Evolutionary conservation across 495 filamentous ascomycete species (phyloP), one percentile per base, ranked within the genome.

Genomic region (Neurospora sp.): DNA sequence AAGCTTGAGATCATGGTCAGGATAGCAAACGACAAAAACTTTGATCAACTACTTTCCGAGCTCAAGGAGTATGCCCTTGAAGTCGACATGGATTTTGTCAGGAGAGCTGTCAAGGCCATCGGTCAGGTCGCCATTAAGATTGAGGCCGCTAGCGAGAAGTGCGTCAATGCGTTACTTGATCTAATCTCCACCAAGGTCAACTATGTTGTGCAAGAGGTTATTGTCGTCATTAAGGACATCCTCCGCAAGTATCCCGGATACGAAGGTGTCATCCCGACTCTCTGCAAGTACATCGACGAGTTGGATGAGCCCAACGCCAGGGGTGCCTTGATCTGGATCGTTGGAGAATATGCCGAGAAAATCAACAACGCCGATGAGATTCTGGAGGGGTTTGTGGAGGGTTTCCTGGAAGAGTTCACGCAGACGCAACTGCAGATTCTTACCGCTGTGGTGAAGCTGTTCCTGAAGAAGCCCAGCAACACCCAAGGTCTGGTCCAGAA

Each of bases 161-260:
- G 96, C 82, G 98, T 99, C 78, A 92, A 95, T 76, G 92, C 94
- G 9, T 86, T 99, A 0, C 88, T 99, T 38, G 94, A 98, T 70
- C 88, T 99, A 31, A 96, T 99, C 15, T 90, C 94, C 28, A 98
- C 96, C n/a, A 98, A 98, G 83, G 93, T 99, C 69, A 94, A 93
- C n/a, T 99, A 99, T 80, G 98, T 99, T 71, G 96, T 99, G 6
- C 96, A 99, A 82, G 96, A 99, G 83, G 96, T 96, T n/a, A 99
- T 96, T 0, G 96, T 99, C 34, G 96, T 99, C 24, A 99, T 99
- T 78, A 91, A 94, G 75, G 98, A 99, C 81, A 98, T 99, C 79
- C 98, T 99, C 88, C 90, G 96, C 73, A 98, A 98, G 82, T 99
- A 99, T 80, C 96, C 96, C 6, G 92, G 97, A 80, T 99, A 99